phyloP scores from a whole-genome alignment of 495 filamentous ascomycete genomes.

The Rusavskia elegans region DNA sequence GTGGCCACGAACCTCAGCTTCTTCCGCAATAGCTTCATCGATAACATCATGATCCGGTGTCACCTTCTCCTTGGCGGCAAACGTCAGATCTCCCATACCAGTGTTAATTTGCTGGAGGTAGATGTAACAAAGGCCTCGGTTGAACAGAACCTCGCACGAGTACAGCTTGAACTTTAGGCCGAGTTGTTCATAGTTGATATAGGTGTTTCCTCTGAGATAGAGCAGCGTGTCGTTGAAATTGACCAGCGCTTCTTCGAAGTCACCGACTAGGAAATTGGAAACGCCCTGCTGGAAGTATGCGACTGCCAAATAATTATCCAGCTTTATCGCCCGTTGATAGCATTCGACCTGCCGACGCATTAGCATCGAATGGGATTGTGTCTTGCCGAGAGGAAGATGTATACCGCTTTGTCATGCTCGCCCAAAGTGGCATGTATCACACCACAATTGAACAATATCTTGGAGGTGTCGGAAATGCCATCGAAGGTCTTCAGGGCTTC shows the following conservation, averaged over 20 bases:
- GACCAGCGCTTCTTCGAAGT: slow-evolving; percentile 92
- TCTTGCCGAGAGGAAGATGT: slow-evolving; percentile 17
- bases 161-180: slow-evolving; percentile 91
- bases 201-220: slow-evolving; percentile 88
- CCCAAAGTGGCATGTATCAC: slow-evolving; percentile 97
- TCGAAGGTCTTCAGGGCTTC: slow-evolving; percentile 68
- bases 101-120: slow-evolving; percentile 82
- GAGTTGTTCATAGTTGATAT: slow-evolving; percentile 96
- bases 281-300: slow-evolving; percentile 98
- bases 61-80: slow-evolving; percentile 89
- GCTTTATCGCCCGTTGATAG: slow-evolving; percentile 75
- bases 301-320: slow-evolving; percentile 91
- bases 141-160: slow-evolving; percentile 97
- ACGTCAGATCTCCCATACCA: slow-evolving; percentile 81
- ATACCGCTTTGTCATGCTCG: slow-evolving; percentile 85
- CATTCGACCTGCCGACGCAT: slow-evolving; percentile 56
- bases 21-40: slow-evolving; percentile 84
- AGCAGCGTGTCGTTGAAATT: slow-evolving; percentile 98
- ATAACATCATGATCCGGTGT: slow-evolving; percentile 94
- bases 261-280: slow-evolving; percentile 91
- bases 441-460: slow-evolving; percentile 97
- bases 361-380: slow-evolving; percentile 2
- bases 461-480: slow-evolving; percentile 83
- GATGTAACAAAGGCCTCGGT: slow-evolving; percentile 93
- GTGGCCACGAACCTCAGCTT: slow-evolving; percentile 57